phyloP scores from a whole-genome alignment of 768 basidiomycete species.

The Rhodosporidiobolus sp. region DNA sequence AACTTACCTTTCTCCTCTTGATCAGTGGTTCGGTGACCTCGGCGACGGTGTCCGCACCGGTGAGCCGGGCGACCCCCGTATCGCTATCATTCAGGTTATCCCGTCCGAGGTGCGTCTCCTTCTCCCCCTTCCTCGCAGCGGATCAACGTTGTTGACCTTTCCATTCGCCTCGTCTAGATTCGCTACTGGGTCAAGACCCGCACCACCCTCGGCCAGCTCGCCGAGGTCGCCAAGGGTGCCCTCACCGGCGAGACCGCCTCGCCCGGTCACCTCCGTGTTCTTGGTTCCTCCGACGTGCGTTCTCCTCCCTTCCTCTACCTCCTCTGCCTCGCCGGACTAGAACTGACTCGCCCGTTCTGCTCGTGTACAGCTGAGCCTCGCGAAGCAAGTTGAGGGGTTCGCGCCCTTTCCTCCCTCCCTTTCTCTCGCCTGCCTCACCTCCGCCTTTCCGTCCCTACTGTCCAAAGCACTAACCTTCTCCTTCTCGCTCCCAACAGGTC shows the following conservation, averaged over 20 bases:
- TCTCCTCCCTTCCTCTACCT: not conserved
- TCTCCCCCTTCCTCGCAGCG: not conserved
- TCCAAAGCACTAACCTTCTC: no score
- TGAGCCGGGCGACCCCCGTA: slow-evolving; percentile 37
- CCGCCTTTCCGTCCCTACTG: no score
- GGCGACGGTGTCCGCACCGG: slow-evolving; percentile 32
- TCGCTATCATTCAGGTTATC: slow-evolving; percentile 39
- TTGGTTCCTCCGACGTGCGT: slow-evolving; percentile 30
- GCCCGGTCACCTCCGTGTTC: slow-evolving; percentile 32
- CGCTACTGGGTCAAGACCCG: slow-evolving; percentile 26
- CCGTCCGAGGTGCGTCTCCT: slow-evolving; percentile 33
- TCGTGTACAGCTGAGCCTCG: no score
- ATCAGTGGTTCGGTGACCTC: slow-evolving; percentile 38
- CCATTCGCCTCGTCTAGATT: slow-evolving; percentile 28
- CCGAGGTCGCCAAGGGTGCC: slow-evolving; percentile 40
- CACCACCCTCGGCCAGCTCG: slow-evolving; percentile 23
- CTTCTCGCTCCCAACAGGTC: no score
- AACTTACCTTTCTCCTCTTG: not conserved
- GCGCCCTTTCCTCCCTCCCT: no score
- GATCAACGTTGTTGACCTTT: not conserved
- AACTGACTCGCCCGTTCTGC: no score
- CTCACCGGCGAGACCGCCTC: slow-evolving; percentile 41
- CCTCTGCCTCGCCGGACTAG: no score
- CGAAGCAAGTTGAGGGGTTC: no score
- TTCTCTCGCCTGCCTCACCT: no score